These are phyloP conservation scores for Suhomyces bokatorum DNA, from an alignment of 1,139 yeast genomes.

Conservation along the genomic window DNA sequence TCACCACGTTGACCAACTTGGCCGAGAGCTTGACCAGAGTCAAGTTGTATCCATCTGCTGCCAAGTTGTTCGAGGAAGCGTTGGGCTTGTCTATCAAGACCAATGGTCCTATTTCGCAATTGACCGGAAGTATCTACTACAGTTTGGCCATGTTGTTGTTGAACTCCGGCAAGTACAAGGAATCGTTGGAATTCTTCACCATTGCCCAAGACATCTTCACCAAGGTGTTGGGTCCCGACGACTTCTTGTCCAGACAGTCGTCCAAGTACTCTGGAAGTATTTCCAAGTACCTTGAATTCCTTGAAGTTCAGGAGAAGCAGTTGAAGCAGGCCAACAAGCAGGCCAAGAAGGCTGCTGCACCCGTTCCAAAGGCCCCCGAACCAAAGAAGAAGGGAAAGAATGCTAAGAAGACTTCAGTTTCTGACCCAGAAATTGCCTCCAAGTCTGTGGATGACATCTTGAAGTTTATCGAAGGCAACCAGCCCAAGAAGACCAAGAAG, in stretches of 20 bases:
- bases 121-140: slow-evolving; percentile 59
- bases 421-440: slow-evolving; percentile 56
- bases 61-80: slow-evolving; percentile 43
- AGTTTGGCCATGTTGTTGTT: slow-evolving; percentile 69
- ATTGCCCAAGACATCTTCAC: slow-evolving; percentile 56
- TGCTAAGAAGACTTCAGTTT: slow-evolving; percentile 21
- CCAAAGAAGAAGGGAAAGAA: slow-evolving; percentile 12
- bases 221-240: slow-evolving; percentile 60
- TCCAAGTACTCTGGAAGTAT: slow-evolving; percentile 60
- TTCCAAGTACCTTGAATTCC: slow-evolving; percentile 39
- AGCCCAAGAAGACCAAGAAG: slow-evolving; percentile 21
- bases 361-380: slow-evolving; percentile 24
- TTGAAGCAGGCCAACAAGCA: slow-evolving; percentile 26
- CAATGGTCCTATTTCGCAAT: slow-evolving; percentile 60
- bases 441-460: slow-evolving; percentile 69
- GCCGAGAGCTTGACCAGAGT: slow-evolving; percentile 60
- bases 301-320: slow-evolving; percentile 33
- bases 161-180: slow-evolving; percentile 51
- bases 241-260: slow-evolving; percentile 62
- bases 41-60: slow-evolving; percentile 39
- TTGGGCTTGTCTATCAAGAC: slow-evolving; percentile 47
- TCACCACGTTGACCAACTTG: slow-evolving; percentile 65
- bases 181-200: slow-evolving; percentile 54
- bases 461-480: slow-evolving; percentile 60
- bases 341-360: slow-evolving; percentile 17